Percentiles rank a stretch among this genome's conserved stretches.
These are phyloP conservation scores for Metschnikowia noctiluminum DNA, from an alignment of 805 yeast species.

Conservation along the genomic window DNA sequence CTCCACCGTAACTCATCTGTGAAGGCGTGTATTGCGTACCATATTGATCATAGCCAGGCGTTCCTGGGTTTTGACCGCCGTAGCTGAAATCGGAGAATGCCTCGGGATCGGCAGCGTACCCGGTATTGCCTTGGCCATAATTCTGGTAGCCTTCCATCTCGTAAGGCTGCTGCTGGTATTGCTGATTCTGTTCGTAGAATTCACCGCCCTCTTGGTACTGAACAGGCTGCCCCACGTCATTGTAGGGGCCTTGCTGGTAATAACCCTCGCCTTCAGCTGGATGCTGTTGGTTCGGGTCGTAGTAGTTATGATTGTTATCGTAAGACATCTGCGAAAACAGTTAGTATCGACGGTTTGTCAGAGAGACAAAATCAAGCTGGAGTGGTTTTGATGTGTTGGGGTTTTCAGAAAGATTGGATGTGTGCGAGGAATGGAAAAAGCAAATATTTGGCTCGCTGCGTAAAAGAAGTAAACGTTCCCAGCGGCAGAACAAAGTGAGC, in stretches of 20 bases:
- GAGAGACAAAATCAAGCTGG: conserved; percentile 3
- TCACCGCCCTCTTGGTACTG: conserved; percentile 35
- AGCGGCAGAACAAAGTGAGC: conserved; percentile 1
- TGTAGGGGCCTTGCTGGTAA: conserved; percentile 40
- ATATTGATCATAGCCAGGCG: conserved; percentile 65
- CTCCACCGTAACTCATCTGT: conserved; percentile 78
- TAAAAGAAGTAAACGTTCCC: neutral
- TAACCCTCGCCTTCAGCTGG: conserved; percentile 28
- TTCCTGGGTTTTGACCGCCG: conserved; percentile 51
- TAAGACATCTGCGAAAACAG: conserved; percentile 49
- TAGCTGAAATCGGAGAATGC: conserved; percentile 66
- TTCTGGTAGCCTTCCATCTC: conserved; percentile 48
- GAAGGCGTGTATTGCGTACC: conserved; percentile 80
- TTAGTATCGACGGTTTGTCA: conserved; percentile 18
- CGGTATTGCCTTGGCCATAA: conserved; percentile 23
- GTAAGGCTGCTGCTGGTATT: conserved; percentile 49
- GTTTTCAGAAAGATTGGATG: neutral
- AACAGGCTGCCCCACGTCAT: conserved; percentile 28
- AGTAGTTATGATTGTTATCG: conserved; percentile 48
- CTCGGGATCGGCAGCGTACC: conserved; percentile 50
- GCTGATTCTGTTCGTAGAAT: conserved; percentile 49
- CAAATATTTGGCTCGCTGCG: neutral
- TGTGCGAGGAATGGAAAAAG: neutral
- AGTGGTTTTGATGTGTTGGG: neutral
- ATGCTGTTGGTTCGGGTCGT: conserved; percentile 28